Evolutionary conservation across 2,329 filamentous ascomycete species (phyloP).

Genomic region (Fusarium acutatum): DNA sequence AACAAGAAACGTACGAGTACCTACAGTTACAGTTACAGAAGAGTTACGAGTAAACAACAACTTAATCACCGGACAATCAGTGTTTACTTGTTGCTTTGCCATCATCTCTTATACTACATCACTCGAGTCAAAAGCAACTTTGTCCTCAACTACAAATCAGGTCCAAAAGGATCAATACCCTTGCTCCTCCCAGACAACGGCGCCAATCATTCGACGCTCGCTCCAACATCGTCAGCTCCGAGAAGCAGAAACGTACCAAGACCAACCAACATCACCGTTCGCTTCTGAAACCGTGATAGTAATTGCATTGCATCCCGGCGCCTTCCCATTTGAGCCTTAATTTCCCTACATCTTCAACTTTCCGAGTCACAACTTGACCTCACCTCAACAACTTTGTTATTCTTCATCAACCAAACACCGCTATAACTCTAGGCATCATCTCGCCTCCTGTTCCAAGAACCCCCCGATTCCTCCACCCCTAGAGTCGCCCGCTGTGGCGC

Average conservation of each 20-base stretch:
- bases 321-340: constrained; percentile 22
- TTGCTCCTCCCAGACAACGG: constrained; percentile 37
- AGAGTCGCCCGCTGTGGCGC: constrained; percentile 35
- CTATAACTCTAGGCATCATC: not conserved
- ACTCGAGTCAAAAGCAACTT: not conserved
- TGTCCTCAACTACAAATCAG: not conserved
- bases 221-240: constrained; percentile 28
- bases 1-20: not conserved
- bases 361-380: not conserved
- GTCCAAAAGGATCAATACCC: constrained; percentile 31
- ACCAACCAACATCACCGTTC: constrained; percentile 29
- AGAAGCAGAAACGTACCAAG: constrained; percentile 4
- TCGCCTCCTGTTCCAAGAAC: constrained; percentile 16
- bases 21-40: not conserved
- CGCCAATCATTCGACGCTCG: constrained; percentile 37
- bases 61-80: not conserved
- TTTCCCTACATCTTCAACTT: constrained; percentile 18
- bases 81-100: not conserved
- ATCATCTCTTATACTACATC: not conserved
- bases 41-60: not conserved
- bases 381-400: not conserved
- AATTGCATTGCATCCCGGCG: constrained; percentile 21
- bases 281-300: constrained; percentile 28
- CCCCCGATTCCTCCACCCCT: not conserved
- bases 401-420: not conserved